Evolutionary conservation across 179 eudicot species (phyloP).

Genomic region (Heliamphora pulchella): DNA sequence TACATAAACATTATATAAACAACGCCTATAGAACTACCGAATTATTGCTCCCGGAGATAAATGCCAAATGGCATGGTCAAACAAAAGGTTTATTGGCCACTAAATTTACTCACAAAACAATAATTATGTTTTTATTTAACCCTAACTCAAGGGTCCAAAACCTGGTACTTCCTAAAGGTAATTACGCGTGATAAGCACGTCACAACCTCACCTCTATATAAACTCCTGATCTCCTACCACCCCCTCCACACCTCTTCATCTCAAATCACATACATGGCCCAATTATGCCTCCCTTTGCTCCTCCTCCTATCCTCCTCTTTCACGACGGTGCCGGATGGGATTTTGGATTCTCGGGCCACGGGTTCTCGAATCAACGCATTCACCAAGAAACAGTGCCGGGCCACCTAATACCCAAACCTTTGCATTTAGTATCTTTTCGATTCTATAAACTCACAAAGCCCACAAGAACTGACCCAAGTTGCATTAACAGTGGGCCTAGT

Average conservation of each 20-base stretch:
- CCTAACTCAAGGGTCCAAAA: background rate
- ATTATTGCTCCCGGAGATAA: no score
- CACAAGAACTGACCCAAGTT: constrained; percentile 43
- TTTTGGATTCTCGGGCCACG: background rate
- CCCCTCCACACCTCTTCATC: constrained; percentile 3
- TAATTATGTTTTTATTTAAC: background rate
- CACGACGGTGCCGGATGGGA: constrained; percentile 10
- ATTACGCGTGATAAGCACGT: constrained; percentile 10
- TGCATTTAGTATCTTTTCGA: constrained; percentile 28
- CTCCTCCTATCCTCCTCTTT: constrained; percentile 28
- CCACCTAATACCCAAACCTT: constrained; percentile 33
- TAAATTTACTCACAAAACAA: background rate
- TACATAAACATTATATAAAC: no score
- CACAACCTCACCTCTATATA: constrained; percentile 13
- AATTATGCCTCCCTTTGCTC: constrained; percentile 17
- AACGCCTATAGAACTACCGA: no score
- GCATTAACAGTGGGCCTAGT: constrained; percentile 43
- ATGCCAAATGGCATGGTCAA: background rate
- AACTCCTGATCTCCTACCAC: background rate
- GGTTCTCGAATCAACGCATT: constrained; percentile 37
- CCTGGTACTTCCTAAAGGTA: constrained; percentile 3
- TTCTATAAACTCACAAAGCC: constrained; percentile 26
- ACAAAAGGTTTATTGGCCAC: background rate
- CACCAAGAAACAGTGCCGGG: constrained; percentile 31
- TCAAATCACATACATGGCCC: constrained; percentile 27